phyloP scores from a whole-genome alignment of 1,139 yeast species.

The Suhomyces chickasaworum region DNA sequence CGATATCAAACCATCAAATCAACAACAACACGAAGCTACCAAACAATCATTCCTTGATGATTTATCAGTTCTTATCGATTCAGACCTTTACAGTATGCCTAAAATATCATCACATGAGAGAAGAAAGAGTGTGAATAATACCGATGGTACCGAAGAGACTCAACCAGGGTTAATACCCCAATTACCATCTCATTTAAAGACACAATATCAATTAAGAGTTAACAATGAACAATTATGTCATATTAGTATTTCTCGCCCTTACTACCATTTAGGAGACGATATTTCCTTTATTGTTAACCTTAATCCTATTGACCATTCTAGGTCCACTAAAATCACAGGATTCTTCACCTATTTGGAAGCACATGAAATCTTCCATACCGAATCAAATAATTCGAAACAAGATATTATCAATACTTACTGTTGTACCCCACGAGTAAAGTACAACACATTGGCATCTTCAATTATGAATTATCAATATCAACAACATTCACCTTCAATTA shows the following conservation, averaged over 20 bases:
- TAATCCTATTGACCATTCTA: slow-evolving; percentile 20
- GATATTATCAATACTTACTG: slow-evolving; percentile 34
- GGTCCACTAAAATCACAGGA: slow-evolving; percentile 35
- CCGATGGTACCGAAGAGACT: slow-evolving; percentile 19
- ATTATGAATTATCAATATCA: slow-evolving; percentile 17
- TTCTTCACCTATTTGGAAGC: slow-evolving; percentile 42
- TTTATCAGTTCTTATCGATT: slow-evolving; percentile 33
- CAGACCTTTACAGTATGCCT: slow-evolving; percentile 40
- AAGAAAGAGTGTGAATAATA: slow-evolving; percentile 28
- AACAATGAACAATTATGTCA: slow-evolving; percentile 37
- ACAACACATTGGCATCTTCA: slow-evolving; percentile 38
- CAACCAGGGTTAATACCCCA: slow-evolving; percentile 26
- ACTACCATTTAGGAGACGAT: slow-evolving; percentile 54
- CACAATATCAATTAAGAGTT: slow-evolving; percentile 42
- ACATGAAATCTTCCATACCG: slow-evolving; percentile 37
- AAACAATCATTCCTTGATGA: slow-evolving; percentile 34
- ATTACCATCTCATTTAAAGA: slow-evolving; percentile 35
- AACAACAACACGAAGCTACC: slow-evolving; percentile 3
- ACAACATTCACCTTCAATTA: slow-evolving; percentile 11
- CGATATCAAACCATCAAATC: neutral
- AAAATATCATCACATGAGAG: slow-evolving; percentile 35
- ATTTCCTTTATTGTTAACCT: slow-evolving; percentile 37
- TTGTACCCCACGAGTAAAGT: slow-evolving; percentile 41
- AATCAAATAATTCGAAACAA: slow-evolving; percentile 4
- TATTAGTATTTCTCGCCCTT: slow-evolving; percentile 42